Evolutionary conservation across 2,329 filamentous ascomycete species (phyloP).

Genomic region (Curvularia sp.): DNA sequence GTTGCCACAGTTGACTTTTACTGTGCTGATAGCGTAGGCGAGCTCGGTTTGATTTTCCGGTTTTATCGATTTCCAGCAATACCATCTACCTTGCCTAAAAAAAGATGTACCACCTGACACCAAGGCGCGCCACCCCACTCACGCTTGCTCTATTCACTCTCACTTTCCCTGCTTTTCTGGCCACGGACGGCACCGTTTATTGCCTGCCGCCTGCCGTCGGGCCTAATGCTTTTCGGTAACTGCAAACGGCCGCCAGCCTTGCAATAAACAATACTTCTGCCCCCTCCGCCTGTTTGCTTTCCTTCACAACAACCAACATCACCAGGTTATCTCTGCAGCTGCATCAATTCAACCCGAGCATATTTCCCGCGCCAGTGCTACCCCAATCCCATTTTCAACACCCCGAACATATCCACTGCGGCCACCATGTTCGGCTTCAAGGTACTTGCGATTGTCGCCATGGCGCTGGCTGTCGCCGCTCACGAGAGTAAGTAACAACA

Average conservation of each 20-base stretch:
- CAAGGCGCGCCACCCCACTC: conserved; percentile 11
- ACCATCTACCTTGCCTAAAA: neutral
- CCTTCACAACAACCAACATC: conserved; percentile 3
- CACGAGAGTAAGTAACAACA: conserved; percentile 21
- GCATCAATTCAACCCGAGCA: conserved; percentile 31
- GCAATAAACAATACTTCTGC: conserved; percentile 20
- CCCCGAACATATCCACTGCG: conserved; percentile 16
- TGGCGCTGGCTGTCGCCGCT: conserved; percentile 31
- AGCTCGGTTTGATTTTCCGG: too few relatives aligned
- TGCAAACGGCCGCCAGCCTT: conserved; percentile 12
- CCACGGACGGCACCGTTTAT: neutral
- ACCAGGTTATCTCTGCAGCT: conserved; percentile 31
- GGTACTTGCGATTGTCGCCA: conserved; percentile 30
- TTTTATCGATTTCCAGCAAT: conserved; percentile 5
- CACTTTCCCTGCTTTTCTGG: conserved; percentile 8
- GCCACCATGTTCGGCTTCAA: conserved; percentile 39
- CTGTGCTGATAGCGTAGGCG: too few relatives aligned
- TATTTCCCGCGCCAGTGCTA: conserved; percentile 31
- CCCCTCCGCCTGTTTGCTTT: conserved; percentile 6
- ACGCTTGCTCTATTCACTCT: conserved; percentile 23
- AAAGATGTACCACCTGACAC: conserved; percentile 15
- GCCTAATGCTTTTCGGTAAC: conserved; percentile 8
- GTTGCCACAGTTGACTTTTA: too few relatives aligned
- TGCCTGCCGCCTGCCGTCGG: conserved; percentile 10
- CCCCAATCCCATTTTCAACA: conserved; percentile 20